These are phyloP conservation scores for Halenospora varia DNA, from an alignment of 495 filamentous ascomycete species.

Conservation along the genomic window DNA sequence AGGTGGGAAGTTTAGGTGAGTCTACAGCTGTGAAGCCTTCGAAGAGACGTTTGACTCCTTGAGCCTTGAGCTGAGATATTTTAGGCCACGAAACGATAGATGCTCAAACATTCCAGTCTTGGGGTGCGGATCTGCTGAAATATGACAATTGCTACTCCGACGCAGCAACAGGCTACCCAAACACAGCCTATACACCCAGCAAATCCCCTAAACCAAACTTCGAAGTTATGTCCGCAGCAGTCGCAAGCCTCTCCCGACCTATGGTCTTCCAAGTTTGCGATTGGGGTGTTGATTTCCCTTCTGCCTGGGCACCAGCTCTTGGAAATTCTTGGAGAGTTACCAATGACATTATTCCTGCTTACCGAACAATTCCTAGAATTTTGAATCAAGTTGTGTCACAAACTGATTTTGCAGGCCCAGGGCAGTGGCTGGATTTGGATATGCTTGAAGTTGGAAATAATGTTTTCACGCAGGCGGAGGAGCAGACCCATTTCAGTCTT, in stretches of 20 bases:
- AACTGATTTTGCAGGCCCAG: constrained; percentile 23
- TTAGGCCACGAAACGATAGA: constrained; percentile 32
- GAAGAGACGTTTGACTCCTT: too few species aligned
- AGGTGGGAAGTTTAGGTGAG: constrained; percentile 14
- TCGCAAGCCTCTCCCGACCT: constrained; percentile 26
- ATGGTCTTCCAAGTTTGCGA: constrained; percentile 36
- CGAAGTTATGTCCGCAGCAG: constrained; percentile 28
- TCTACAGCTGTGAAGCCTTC: background rate
- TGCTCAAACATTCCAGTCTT: constrained; percentile 31
- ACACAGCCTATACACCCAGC: constrained; percentile 33
- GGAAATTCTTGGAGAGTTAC: constrained; percentile 52
- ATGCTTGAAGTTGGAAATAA: constrained; percentile 68
- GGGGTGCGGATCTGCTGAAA: constrained; percentile 35
- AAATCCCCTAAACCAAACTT: constrained; percentile 18
- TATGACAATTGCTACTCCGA: constrained; percentile 30
- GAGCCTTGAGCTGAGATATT: background rate
- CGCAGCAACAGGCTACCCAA: constrained; percentile 33
- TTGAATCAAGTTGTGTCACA: constrained; percentile 22
- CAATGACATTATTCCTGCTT: constrained; percentile 40
- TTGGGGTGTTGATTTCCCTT: constrained; percentile 36
- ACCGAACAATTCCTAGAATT: constrained; percentile 15
- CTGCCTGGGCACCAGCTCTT: constrained; percentile 46
- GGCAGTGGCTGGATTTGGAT: constrained; percentile 45
- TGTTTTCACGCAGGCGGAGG: constrained; percentile 41
- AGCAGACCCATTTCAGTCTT: constrained; percentile 36